Base-by-base conservation (phyloP, 2,329 filamentous ascomycete genomes). In the Grosmannia clavigera region DNA sequence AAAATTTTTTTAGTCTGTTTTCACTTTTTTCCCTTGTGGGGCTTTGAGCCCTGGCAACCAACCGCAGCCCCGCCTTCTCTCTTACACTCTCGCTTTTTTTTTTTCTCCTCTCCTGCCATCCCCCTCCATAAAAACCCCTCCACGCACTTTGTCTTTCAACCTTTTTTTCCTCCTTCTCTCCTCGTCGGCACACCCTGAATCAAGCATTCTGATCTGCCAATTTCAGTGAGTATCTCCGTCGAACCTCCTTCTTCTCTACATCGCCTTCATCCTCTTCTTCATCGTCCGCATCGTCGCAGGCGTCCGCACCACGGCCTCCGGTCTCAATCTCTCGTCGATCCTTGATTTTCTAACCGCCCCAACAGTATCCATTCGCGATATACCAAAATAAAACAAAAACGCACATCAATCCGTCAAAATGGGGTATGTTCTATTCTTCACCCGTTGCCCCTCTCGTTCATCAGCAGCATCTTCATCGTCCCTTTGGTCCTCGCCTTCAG, bases 151-250 rank as follows among this genome's bases (percentile, higher is more conserved):
- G 3, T 61, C 53, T 58, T 65, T 66, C 57, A 52, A 61, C 62
- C 62, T 55, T 61, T 53, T 40, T n/a, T 16, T 14, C 38, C 29
- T 40, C 61, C 65, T 69, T 72, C 65, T 63, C 66, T 69, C 69
- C 68, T 67, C 67, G 67, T 71, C 70, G 68, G 69, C 69, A 72
- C 70, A 72, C 70, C 70, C 67, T 71, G 71, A 72, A 72, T 71
- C 70, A 70, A 71, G 70, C 70, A 72, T 72, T 72, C 70, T 62
- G 61, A 67, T 66, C 69, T 70, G 68, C 68, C 65, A 67, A 57
- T 61, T 48, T 3, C n/a, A 55, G 67, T 66, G 60, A 67, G 68
- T 64, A 16, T 56, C 31, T 38, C 31, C 25, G 25, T 33, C 27
- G 19, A 48, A 6, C 53, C 22, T n/a, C n/a, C 27, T 14, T n/a